These are phyloP conservation scores for Brassica cretica DNA, from an alignment of 345 rosid genomes.

Conservation along the genomic window DNA sequence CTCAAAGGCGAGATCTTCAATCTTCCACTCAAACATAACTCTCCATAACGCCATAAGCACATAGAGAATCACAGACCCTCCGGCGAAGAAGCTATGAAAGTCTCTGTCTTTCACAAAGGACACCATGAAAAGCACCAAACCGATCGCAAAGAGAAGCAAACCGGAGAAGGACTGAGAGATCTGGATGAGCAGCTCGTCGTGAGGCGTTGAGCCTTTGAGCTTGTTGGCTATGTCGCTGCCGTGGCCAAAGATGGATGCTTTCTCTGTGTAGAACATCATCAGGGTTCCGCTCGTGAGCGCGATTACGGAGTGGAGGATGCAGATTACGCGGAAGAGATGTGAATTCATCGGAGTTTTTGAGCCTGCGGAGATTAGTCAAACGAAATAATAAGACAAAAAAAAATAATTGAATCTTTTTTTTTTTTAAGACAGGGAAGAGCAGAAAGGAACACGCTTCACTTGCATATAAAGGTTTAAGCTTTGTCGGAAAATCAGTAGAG, in stretches of 20 bases:
- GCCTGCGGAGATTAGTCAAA: background rate
- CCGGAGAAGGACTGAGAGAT: constrained; percentile 92
- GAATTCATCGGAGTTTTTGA: constrained; percentile 36
- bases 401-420: constrained; percentile 18
- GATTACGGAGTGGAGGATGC: constrained; percentile 71
- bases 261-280: constrained; percentile 81
- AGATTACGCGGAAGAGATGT: constrained; percentile 46
- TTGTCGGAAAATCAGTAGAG: constrained; percentile 17
- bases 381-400: background rate
- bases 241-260: constrained; percentile 58
- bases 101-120: constrained; percentile 77
- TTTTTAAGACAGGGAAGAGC: background rate
- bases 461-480: constrained; percentile 18
- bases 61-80: constrained; percentile 75
- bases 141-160: constrained; percentile 74
- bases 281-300: constrained; percentile 71
- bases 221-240: constrained; percentile 62
- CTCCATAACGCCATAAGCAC: constrained; percentile 77
- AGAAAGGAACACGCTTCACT: background rate
- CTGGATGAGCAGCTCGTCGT: constrained; percentile 82
- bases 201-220: constrained; percentile 85
- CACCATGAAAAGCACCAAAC: constrained; percentile 76
- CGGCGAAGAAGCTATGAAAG: constrained; percentile 81
- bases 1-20: constrained; percentile 70
- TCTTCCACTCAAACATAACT: constrained; percentile 60